Evolutionary conservation across 169 alveolate species (phyloP), one percentile per base, ranked within the genome.

Genomic region (Plasmodium sp.): DNA sequence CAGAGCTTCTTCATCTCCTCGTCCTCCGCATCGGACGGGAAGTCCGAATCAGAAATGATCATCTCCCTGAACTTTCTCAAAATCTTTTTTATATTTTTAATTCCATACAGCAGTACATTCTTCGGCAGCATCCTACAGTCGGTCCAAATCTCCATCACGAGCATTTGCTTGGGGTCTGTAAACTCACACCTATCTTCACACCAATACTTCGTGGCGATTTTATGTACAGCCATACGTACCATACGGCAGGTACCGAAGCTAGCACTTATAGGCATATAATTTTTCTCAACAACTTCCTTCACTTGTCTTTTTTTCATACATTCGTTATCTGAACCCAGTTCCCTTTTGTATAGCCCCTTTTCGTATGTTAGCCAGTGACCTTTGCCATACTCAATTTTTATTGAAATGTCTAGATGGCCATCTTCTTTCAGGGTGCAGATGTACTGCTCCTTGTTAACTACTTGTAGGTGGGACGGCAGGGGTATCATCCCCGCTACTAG

Each of bases 151-250:
- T 97, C 98, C 5, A 97, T 92, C 12, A 97, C 98, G 62, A 97
- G 83, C 95, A 96, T 97, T 80, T 97, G 98, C 36, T 94, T 96
- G 12, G 98, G 98, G 91, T 97, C 97, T 6, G 98, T 97, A 62
- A 96, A 95, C 33, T 94, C 92, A 79, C 93, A 92, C 94, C 84
- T 90, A 86, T 95, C 94, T 18, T 86, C 92, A 77, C 97, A 96
- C 97, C 98, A 96, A 48, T 97, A 96, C 72, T 97, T 93, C 10
- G 98, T 98, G 84, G 97, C 93, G 36, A 97, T 96, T 75, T 97
- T 97, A 88, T 97, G 98, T 22, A 97, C 98, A n/a, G 98, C 96
- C n/a, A 96, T 84, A n/a, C 98, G 88, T 80, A 97, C 96, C 97
- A 97, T 96, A 73, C 97, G 94, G 80, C 98, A 97, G n/a, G 97